Percentiles rank a stretch among this genome's conserved stretches.
phyloP scores from a whole-genome alignment of 225 moss, liverwort and hornwort species.

The Pleurozium schreberi region DNA sequence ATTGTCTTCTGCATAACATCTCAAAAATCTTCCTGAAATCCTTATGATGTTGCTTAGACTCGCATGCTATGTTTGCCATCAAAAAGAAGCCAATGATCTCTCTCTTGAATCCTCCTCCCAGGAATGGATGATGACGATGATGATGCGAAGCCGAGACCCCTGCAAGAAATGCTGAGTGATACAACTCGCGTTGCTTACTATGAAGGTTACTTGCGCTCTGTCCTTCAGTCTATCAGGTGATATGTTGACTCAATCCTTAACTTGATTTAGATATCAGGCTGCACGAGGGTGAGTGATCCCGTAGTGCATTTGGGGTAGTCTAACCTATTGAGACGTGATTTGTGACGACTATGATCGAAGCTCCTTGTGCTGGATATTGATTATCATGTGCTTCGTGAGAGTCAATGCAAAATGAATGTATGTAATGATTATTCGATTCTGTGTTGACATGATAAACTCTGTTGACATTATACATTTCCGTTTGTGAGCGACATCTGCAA shows the following conservation, averaged over 20 bases:
- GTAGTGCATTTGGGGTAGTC: neutral
- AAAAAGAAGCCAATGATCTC: neutral
- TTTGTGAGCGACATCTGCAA: neutral
- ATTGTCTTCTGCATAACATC: neutral
- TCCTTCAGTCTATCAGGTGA: slow-evolving; percentile 39
- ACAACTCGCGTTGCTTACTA: slow-evolving; percentile 40
- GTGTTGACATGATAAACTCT: neutral
- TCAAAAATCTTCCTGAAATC: neutral
- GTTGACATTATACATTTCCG: neutral
- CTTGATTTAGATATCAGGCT: neutral
- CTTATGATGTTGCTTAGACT: neutral
- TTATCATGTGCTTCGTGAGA: neutral
- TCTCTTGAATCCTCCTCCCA: neutral
- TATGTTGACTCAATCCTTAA: neutral
- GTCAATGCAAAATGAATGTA: neutral
- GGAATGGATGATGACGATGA: slow-evolving; percentile 75
- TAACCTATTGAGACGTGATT: neutral
- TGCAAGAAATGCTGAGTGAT: slow-evolving; percentile 35
- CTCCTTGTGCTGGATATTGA: neutral
- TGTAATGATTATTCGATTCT: neutral
- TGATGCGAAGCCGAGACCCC: slow-evolving; percentile 12
- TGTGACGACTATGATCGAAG: neutral
- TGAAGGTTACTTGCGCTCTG: slow-evolving; percentile 43
- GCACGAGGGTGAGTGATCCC: neutral
- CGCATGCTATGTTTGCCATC: neutral